Base-by-base conservation (phyloP, 2,329 filamentous ascomycete genomes). In the Arthroderma sp. region DNA sequence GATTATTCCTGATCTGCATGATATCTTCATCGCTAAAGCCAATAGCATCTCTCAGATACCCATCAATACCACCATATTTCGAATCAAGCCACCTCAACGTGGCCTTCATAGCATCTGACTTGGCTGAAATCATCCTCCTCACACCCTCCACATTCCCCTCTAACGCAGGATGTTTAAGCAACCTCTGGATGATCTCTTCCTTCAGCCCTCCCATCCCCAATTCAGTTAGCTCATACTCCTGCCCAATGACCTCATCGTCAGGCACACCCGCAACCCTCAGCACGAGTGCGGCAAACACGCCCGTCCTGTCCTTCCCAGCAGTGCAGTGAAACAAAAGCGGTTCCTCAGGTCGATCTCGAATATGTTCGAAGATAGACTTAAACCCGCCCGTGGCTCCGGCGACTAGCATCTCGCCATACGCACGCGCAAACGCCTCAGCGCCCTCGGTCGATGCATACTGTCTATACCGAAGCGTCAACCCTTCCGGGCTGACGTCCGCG, bases 251-350 rank as follows among this genome's bases (percentile, higher is more conserved):
- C 3, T 63, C 58, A 31, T 74, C 66, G 50, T 78, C 71, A 1
- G 69, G 61, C 0, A 84, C 77, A 3, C 78, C 78, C 6, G 77
- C 77, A 29, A 86, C 68, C 28, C 73, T 64, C 34, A 86, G 68
- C 6, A 87, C 58, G 36, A 88, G 54, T 3, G 80, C 83, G 40
- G 77, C 74, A 38, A 86, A 64, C 4, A 87, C 71, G 2, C 83
- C 83, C 0, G 83, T 87, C 37, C 83, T 71, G 59, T 88, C 83
- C 62, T 88, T 88, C 8, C 83, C 83, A 0, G 80, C 82, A 0
- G 82, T 83, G 60, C 83, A 87, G 56, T 88, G 82, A 5, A 86
- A 66, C 5, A 86, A 66, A 6, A 82, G 62, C 5, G 79, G 76
- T 1, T 64, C 50, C 2, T 63, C 54, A 2, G 68, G 52, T 4